Evolutionary conservation across 192 early-diverging fungal species (phyloP).

Genomic region (Coemansia javaensis): DNA sequence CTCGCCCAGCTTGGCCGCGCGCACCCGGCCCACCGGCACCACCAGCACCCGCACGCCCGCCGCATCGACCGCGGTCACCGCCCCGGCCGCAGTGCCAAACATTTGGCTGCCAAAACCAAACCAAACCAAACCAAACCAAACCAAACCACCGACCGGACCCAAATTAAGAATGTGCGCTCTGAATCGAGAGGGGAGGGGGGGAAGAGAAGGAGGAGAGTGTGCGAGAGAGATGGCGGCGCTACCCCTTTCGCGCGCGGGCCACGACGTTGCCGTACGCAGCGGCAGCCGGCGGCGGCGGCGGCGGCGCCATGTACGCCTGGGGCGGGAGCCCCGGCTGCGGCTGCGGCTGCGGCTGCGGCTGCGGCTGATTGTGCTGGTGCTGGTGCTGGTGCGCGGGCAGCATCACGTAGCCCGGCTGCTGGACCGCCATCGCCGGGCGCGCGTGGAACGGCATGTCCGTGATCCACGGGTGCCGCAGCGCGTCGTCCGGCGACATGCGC

Average conservation of each 20-base stretch:
- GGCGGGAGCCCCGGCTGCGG: slow-evolving; percentile 9
- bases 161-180: not conserved
- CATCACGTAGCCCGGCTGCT: slow-evolving; percentile 41
- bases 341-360: slow-evolving; percentile 3
- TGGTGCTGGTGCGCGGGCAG: slow-evolving; percentile 9
- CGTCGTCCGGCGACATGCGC: slow-evolving; percentile 82
- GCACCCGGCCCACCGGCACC: slow-evolving; percentile 39
- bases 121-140: not conserved
- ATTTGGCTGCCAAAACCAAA: slow-evolving; percentile 1
- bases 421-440: slow-evolving; percentile 15
- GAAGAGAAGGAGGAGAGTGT: no score
- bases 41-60: slow-evolving; percentile 45
- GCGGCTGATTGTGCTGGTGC: not conserved
- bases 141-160: not conserved
- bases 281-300: slow-evolving; percentile 12
- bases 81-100: slow-evolving; percentile 26
- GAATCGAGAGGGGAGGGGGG: not conserved
- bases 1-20: slow-evolving; percentile 12
- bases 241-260: slow-evolving; percentile 37
- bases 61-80: slow-evolving; percentile 41
- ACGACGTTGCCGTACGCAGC: slow-evolving; percentile 36
- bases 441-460: slow-evolving; percentile 51
- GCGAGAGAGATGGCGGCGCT: not conserved
- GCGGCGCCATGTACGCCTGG: slow-evolving; percentile 17
- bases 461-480: slow-evolving; percentile 81